Evolutionary conservation across 176 grass and related monocot genomes (phyloP).

Genomic region (Elymus sibiricus): DNA sequence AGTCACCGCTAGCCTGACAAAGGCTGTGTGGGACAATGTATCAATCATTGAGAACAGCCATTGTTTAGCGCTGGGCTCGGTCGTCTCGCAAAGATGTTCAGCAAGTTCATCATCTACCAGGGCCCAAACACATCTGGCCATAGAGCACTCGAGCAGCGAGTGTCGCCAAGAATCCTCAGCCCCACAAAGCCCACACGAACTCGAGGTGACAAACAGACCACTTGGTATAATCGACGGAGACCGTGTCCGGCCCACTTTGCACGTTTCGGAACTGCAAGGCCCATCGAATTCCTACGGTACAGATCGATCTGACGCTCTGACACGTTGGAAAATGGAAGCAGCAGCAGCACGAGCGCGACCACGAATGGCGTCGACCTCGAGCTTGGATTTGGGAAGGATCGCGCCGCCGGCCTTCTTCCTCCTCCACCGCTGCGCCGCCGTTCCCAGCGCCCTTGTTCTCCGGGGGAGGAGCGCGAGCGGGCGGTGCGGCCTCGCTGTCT

Average conservation of each 20-base stretch:
- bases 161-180: too few species aligned
- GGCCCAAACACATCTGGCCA: too few species aligned
- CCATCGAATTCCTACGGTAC: constrained; percentile 9
- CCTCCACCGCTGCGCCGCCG: not conserved
- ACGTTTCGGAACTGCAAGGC: not conserved
- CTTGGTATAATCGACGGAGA: too few species aligned
- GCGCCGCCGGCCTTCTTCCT: not conserved
- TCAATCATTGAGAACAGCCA: too few species aligned
- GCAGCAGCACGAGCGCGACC: not conserved
- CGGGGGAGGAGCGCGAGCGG: not conserved
- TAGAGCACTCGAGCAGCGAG: too few species aligned
- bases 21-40: too few species aligned
- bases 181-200: too few species aligned
- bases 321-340: constrained; percentile 7
- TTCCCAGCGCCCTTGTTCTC: not conserved
- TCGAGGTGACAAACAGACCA: too few species aligned
- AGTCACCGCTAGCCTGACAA: too few species aligned
- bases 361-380: constrained; percentile 22
- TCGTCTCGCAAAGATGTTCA: too few species aligned
- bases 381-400: constrained; percentile 11
- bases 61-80: too few species aligned
- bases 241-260: not conserved
- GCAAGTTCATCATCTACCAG: too few species aligned
- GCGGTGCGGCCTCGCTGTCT: constrained; percentile 12
- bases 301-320: constrained; percentile 17